Evolutionary conservation across 495 filamentous ascomycete genomes (phyloP).

Genomic region (Clavariopsis aquatica): DNA sequence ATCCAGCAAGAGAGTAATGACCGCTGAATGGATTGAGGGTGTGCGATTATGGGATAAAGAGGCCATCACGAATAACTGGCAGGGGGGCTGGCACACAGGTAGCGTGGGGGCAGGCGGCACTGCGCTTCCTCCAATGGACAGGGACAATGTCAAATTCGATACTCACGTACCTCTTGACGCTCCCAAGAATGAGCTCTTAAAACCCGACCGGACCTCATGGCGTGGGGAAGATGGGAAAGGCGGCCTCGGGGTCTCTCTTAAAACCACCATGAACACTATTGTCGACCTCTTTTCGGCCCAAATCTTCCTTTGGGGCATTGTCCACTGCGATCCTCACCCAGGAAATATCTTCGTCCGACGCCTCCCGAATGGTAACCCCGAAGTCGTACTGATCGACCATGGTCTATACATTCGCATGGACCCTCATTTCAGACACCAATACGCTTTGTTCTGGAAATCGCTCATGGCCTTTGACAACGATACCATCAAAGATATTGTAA

Average conservation of each 20-base stretch:
- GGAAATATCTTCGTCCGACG: slow-evolving; percentile 96
- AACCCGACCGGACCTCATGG: slow-evolving; percentile 81
- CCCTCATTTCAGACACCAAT: slow-evolving; percentile 81
- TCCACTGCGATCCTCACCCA: slow-evolving; percentile 95
- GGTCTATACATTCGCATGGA: slow-evolving; percentile 91
- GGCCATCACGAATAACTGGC: slow-evolving; percentile 70
- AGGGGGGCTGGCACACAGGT: slow-evolving; percentile 70
- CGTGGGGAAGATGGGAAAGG: slow-evolving; percentile 66
- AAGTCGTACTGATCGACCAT: slow-evolving; percentile 95
- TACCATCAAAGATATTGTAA: slow-evolving; percentile 68
- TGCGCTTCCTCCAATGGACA: slow-evolving; percentile 58
- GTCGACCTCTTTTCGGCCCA: slow-evolving; percentile 92
- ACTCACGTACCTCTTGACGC: slow-evolving; percentile 50
- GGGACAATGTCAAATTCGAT: slow-evolving; percentile 45
- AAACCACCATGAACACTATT: slow-evolving; percentile 93
- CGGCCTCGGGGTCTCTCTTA: slow-evolving; percentile 77
- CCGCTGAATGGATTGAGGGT: slow-evolving; percentile 97
- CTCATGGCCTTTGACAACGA: slow-evolving; percentile 91
- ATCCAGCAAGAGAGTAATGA: slow-evolving; percentile 81
- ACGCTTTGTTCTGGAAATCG: slow-evolving; percentile 89
- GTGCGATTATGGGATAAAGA: slow-evolving; percentile 88
- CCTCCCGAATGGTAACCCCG: slow-evolving; percentile 73
- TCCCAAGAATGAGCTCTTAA: slow-evolving; percentile 53
- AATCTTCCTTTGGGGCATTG: slow-evolving; percentile 92
- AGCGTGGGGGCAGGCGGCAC: slow-evolving; percentile 76